Evolutionary conservation across 192 early-diverging fungal genomes (phyloP).

Genomic region (Coemansia sp.): DNA sequence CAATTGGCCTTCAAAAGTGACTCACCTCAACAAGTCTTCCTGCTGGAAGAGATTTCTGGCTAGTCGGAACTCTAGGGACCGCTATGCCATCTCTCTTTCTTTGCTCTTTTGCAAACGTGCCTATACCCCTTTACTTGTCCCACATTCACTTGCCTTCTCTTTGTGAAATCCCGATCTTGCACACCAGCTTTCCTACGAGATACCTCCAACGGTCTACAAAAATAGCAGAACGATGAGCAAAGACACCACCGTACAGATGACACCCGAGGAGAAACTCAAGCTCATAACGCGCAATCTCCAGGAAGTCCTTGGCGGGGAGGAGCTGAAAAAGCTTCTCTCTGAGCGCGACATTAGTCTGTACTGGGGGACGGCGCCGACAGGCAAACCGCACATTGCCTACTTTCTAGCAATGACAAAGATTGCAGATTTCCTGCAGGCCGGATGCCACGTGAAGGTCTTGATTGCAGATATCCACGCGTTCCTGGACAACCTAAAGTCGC

Average conservation of each 20-base stretch:
- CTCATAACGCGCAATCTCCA: constrained; percentile 94
- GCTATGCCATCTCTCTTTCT: no score
- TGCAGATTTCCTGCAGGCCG: constrained; percentile 93
- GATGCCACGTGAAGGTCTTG: constrained; percentile 86
- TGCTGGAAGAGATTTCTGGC: no score
- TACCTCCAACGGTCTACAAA: no score
- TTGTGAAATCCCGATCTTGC: no score
- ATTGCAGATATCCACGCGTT: constrained; percentile 97
- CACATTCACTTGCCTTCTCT: no score
- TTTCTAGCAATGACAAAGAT: constrained; percentile 98
- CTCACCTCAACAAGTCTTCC: no score
- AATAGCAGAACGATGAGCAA: constrained; percentile 20
- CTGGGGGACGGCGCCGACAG: constrained; percentile 98
- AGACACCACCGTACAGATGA: constrained; percentile 14
- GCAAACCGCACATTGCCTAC: constrained; percentile 96
- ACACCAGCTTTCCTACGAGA: no score
- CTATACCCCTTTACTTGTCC: no score
- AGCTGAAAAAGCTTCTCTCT: constrained; percentile 79
- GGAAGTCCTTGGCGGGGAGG: constrained; percentile 87
- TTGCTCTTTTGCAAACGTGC: no score
- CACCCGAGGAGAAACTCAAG: constrained; percentile 66
- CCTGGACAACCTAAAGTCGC: constrained; percentile 98
- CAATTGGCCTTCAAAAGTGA: no score
- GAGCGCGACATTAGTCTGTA: constrained; percentile 93
- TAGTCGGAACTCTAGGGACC: no score